Conservation (phyloP, 441 rosid genomes). For the Eruca vesicaria region DNA sequence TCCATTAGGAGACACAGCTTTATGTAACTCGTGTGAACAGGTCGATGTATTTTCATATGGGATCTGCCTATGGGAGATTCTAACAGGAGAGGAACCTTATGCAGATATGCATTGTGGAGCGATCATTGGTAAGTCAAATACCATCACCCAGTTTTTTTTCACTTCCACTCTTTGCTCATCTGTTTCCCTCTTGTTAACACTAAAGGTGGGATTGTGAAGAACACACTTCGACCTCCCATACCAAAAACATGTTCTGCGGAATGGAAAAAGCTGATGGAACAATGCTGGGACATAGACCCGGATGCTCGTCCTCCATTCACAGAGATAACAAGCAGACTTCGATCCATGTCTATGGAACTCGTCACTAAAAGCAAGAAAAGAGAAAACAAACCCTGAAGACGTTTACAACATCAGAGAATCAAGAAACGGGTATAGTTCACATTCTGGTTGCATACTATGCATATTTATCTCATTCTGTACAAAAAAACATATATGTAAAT, state of each 20-base stretch:
- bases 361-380: constrained; percentile 38
- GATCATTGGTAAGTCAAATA: constrained; percentile 54
- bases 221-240: constrained; percentile 71
- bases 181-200: background rate
- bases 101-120: constrained; percentile 94
- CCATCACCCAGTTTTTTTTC: background rate
- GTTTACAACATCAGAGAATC: too few species aligned
- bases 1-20: background rate
- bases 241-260: constrained; percentile 58
- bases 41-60: constrained; percentile 92
- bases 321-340: constrained; percentile 57
- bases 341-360: constrained; percentile 48
- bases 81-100: constrained; percentile 86
- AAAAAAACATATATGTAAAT: background rate
- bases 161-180: background rate
- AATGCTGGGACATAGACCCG: constrained; percentile 75
- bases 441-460: background rate
- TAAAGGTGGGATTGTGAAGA: constrained; percentile 78
- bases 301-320: constrained; percentile 72
- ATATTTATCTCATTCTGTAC: background rate
- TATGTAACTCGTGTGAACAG: constrained; percentile 32
- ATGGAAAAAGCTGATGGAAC: constrained; percentile 77
- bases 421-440: background rate
- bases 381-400: constrained; percentile 30
- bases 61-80: constrained; percentile 87